Evolutionary conservation across 2,329 filamentous ascomycete species (phyloP).

Genomic region (Neopestalotiopsis clavispora): DNA sequence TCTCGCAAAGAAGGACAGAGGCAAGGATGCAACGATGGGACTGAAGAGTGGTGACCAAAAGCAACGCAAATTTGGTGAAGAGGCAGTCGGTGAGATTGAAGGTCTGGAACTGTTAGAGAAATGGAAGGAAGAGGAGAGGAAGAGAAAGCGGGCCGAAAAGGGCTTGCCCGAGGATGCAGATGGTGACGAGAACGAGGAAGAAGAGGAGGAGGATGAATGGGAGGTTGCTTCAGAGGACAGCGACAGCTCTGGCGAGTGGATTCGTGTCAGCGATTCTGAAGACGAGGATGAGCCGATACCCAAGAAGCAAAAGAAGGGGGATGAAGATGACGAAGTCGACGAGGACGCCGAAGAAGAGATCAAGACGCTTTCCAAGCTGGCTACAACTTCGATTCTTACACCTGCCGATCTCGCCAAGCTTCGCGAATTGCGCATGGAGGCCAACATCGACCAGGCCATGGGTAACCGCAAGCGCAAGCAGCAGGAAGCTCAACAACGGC

Average conservation of each 20-base stretch:
- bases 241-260: slow-evolving; percentile 85
- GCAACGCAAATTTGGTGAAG: slow-evolving; percentile 82
- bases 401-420: slow-evolving; percentile 96
- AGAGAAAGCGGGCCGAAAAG: slow-evolving; percentile 71
- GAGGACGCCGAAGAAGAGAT: slow-evolving; percentile 39
- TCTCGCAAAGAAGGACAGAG: slow-evolving; percentile 86
- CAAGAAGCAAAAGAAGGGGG: slow-evolving; percentile 64
- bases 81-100: slow-evolving; percentile 81
- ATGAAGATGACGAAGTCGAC: slow-evolving; percentile 36
- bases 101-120: slow-evolving; percentile 89
- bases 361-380: slow-evolving; percentile 70
- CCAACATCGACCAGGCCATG: slow-evolving; percentile 70
- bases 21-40: slow-evolving; percentile 87
- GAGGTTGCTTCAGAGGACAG: slow-evolving; percentile 65
- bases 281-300: slow-evolving; percentile 74
- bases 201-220: slow-evolving; percentile 61
- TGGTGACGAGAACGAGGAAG: slow-evolving; percentile 63
- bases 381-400: slow-evolving; percentile 92
- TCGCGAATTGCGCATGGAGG: slow-evolving; percentile 79
- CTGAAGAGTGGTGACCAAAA: slow-evolving; percentile 77
- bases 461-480: slow-evolving; percentile 52
- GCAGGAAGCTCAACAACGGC: slow-evolving; percentile 58
- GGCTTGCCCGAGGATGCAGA: slow-evolving; percentile 68
- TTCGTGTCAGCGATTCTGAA: slow-evolving; percentile 84
- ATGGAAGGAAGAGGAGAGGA: slow-evolving; percentile 91